Evolutionary conservation across 2,329 filamentous ascomycete species (phyloP), one percentile per base, ranked within the genome.

Genomic region (Pseudogymnoascus pannorum): DNA sequence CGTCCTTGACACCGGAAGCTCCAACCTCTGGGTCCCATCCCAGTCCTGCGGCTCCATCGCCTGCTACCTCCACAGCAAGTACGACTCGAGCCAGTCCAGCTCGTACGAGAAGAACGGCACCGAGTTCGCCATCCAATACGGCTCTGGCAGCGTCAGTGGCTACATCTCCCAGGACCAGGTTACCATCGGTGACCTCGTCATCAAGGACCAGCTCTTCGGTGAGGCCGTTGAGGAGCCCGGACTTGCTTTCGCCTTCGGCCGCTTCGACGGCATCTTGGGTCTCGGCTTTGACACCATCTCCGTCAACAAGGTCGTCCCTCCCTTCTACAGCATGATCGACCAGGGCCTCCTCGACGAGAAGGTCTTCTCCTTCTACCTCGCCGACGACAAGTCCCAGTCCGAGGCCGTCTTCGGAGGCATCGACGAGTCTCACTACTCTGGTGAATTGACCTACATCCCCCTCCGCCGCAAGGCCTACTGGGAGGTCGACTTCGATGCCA

Each of bases 401-500:
- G 92, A 92, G 78, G 92, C 87, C 64, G 86, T 87, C 68, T 99
- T 99, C 68, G 93, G 93, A 75, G 93, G 93, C 67, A 77, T 96
- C 64, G 87, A 97, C 76, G 79, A 91, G 78, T 79, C 81, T 73
- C 91, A 94, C 81, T 86, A 82, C 75, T 87, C 82, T 38, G 94
- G 94, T 72, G 87, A 97, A 76, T 84, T 99, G 71, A 90, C 87
- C 74, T 95, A 92, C 76, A 91, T 99, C 68, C 94, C 94, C 61
- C 85, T 99, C 69, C 91, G 94, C 76, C 91, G 94, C 75, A 97
- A 97, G 88, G 94, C 94, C 58, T 99, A 99, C 85, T 99, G 94
- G 94, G 94, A 99, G 83, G 93, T 99, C 61, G 92, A 97, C 72
- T 87, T 99, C 64, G 88, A 97, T 72, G 83, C 91, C 66, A 94